Evolutionary conservation across 371 early-diverging fungal genomes (phyloP).

Genomic region (Funneliformis caledonium): DNA sequence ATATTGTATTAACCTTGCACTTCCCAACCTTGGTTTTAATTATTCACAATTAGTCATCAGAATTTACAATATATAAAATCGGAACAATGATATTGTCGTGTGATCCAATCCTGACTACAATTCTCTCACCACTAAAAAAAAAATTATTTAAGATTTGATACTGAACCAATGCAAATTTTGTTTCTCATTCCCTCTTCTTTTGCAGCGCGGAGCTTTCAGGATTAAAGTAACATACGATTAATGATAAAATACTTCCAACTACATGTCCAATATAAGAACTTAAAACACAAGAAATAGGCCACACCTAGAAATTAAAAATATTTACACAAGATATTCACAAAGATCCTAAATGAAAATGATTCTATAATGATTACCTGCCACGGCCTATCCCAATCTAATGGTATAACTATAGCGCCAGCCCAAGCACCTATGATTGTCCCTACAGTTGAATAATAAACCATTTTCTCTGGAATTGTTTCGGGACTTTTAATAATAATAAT

Average conservation of each 20-base stretch:
- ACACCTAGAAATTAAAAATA: slow-evolving; percentile 39
- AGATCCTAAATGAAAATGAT: no score
- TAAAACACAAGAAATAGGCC: slow-evolving; percentile 53
- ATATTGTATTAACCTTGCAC: no score
- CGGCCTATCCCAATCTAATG: slow-evolving; percentile 55
- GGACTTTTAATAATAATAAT: slow-evolving; percentile 25
- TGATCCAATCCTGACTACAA: no score
- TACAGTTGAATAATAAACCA: slow-evolving; percentile 39
- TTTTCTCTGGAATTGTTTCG: slow-evolving; percentile 34
- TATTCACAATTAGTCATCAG: no score
- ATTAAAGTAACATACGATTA: slow-evolving; percentile 41
- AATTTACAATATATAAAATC: no score
- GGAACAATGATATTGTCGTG: no score
- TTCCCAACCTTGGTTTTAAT: no score
- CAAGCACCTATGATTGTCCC: slow-evolving; percentile 47
- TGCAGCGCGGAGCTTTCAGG: slow-evolving; percentile 6
- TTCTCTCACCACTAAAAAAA: no score
- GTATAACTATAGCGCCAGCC: slow-evolving; percentile 54
- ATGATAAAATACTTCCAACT: slow-evolving; percentile 45
- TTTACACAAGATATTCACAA: not conserved
- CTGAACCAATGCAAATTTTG: not conserved
- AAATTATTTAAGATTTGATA: no score
- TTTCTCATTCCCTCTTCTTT: slow-evolving; percentile 23
- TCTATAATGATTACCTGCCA: slow-evolving; percentile 48
- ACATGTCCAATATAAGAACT: slow-evolving; percentile 48